Base-by-base conservation (phyloP, 2,329 filamentous ascomycete genomes). In the Cadophora malorum region DNA sequence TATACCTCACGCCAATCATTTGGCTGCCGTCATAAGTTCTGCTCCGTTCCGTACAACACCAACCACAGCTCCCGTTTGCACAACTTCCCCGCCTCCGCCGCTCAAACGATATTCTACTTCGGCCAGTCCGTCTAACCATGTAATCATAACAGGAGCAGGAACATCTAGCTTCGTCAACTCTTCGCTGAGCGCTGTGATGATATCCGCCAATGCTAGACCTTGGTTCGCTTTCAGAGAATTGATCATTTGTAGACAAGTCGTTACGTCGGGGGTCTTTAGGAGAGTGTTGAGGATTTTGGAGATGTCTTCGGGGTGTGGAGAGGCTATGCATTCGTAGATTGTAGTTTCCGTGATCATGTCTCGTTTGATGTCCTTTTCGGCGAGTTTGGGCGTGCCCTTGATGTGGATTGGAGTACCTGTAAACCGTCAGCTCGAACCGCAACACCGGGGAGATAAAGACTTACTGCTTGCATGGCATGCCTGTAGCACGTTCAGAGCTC, bases 271-370 rank as follows among this genome's bases (percentile, higher is more conserved):
- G 1, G 92, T 97, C 65, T 87, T 89, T 33, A 98, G 86, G 38
- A 99, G 85, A 0, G 93, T 97, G 72, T 91, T 86, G 72, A 94
- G 85, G 64, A 99, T 98, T 74, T 91, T 88, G 72, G 88, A 86
- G 76, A 98, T 93, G 75, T 97, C 95, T 28, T 90, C 88, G 0
- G 96, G 96, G 73, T 96, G 94, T 4, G 96, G 96, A 1, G 95
- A 95, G 9, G 96, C 96, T 77, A 99, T 97, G 80, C 96, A 99
- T 80, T 94, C 94, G 84, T 97, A 99, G 76, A 99, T 98, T 8
- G 89, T 90, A 23, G 92, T 93, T 78, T 97, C 91, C 45, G 92
- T 97, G 73, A 97, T 97, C 73, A 93, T 87, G 68, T 98, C 95
- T 50, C 93, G 86, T 65, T 90, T 84, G 33, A 94, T 88, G 64